phyloP scores from a whole-genome alignment of 75 land plant species.

The Cupressus sempervirens region DNA sequence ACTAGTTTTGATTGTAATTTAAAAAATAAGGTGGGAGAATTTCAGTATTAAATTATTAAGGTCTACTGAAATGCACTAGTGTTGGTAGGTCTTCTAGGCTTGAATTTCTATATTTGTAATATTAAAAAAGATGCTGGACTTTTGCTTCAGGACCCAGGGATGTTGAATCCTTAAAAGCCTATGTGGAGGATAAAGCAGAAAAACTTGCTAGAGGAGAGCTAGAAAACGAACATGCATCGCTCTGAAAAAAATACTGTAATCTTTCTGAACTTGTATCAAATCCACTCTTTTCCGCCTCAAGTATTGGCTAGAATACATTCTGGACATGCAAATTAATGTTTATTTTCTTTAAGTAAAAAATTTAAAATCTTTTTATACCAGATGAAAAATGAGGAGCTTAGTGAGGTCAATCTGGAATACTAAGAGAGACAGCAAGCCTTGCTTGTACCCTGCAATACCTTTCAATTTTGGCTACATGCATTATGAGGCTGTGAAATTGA shows the following conservation, averaged over 20 bases:
- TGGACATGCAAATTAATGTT: neutral
- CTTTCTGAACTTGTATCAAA: neutral
- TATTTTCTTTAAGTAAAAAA: neutral
- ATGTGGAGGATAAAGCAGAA: constrained; percentile 52
- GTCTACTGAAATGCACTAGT: constrained; percentile 1
- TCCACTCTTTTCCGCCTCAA: neutral
- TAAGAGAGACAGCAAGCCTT: neutral
- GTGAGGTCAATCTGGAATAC: neutral
- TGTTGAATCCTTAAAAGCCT: constrained; percentile 50
- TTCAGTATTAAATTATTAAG: neutral
- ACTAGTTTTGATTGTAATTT: neutral
- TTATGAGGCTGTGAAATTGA: neutral
- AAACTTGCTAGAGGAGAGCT: constrained; percentile 38
- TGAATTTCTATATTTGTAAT: neutral
- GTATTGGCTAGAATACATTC: neutral
- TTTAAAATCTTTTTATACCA: neutral
- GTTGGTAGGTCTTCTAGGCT: neutral
- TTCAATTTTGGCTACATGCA: neutral
- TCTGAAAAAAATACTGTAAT: constrained; percentile 8
- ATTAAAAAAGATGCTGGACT: neutral
- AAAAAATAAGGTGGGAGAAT: neutral
- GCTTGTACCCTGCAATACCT: neutral
- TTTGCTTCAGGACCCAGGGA: constrained; percentile 38
- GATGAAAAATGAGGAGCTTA: neutral
- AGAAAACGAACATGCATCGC: constrained; percentile 28